Percentiles rank a stretch among this genome's conserved stretches.
phyloP scores from a whole-genome alignment of 139 green algal species.

The Chlamydomonas eustigma region DNA sequence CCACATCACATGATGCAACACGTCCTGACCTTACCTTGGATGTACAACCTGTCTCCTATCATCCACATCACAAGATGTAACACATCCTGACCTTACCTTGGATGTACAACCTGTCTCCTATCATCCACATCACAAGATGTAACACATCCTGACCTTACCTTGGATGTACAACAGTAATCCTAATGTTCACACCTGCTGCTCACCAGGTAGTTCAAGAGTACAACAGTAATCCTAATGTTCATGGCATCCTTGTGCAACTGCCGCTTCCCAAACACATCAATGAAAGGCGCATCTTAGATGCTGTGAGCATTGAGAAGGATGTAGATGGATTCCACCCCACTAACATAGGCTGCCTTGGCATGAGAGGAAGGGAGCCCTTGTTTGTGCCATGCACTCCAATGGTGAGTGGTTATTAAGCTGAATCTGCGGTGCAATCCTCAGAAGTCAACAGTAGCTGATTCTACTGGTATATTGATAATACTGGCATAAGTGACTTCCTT shows the following conservation, averaged over 20 bases:
- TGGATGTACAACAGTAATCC: too few species aligned
- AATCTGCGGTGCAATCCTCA: neutral
- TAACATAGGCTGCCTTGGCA: slow-evolving; percentile 89
- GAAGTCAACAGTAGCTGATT: too few species aligned
- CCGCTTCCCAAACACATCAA: slow-evolving; percentile 91
- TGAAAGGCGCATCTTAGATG: slow-evolving; percentile 74
- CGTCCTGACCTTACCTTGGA: too few species aligned
- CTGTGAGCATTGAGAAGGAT: slow-evolving; percentile 87
- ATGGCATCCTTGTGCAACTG: slow-evolving; percentile 95
- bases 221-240: slow-evolving; percentile 77
- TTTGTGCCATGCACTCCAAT: slow-evolving; percentile 91
- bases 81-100: too few species aligned
- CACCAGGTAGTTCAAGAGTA: slow-evolving; percentile 69
- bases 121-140: too few species aligned
- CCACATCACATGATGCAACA: too few species aligned
- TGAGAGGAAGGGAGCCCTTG: slow-evolving; percentile 73
- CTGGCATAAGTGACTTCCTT: too few species aligned
- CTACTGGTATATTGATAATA: too few species aligned
- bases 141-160: too few species aligned
- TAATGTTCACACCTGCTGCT: neutral
- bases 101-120: too few species aligned
- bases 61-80: too few species aligned
- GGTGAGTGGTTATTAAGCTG: slow-evolving; percentile 16
- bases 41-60: too few species aligned
- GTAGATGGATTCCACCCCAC: slow-evolving; percentile 94